Percentiles rank a stretch among this genome's conserved stretches.
Evolutionary conservation across 2,329 filamentous ascomycete genomes (phyloP).

Genomic region (Colletotrichum sp.): DNA sequence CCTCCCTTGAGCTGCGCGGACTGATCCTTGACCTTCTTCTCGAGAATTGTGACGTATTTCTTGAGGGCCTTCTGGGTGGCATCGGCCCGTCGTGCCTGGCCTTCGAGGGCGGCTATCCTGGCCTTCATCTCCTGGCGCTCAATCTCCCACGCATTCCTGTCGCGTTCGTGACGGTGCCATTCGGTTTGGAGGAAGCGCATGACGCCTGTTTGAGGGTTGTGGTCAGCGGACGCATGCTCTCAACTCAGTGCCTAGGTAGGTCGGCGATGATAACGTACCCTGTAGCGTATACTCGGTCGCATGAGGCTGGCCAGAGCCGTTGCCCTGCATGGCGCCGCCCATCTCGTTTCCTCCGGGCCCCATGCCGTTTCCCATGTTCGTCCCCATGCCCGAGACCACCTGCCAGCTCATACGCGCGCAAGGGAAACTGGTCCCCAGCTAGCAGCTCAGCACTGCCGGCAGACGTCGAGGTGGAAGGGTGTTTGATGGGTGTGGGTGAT

Average conservation of each 20-base stretch:
- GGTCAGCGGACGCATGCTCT: not conserved
- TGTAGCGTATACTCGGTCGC: slow-evolving; percentile 69
- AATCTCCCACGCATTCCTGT: slow-evolving; percentile 98
- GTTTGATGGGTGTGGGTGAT: not conserved
- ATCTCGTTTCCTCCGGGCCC: slow-evolving; percentile 47
- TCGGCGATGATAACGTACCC: slow-evolving; percentile 36
- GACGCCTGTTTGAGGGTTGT: slow-evolving; percentile 65
- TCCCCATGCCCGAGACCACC: slow-evolving; percentile 43
- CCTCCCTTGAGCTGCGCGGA: slow-evolving; percentile 70
- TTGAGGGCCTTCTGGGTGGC: slow-evolving; percentile 87
- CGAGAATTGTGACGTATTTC: slow-evolving; percentile 88
- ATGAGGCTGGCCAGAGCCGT: slow-evolving; percentile 56
- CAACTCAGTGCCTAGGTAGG: not conserved
- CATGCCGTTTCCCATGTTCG: slow-evolving; percentile 42
- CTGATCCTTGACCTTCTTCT: slow-evolving; percentile 86
- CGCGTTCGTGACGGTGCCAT: slow-evolving; percentile 98
- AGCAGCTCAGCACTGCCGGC: not conserved
- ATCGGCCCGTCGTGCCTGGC: slow-evolving; percentile 84
- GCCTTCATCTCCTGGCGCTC: slow-evolving; percentile 99
- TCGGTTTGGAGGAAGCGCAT: slow-evolving; percentile 99
- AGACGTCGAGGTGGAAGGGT: not conserved
- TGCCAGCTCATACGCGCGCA: slow-evolving; percentile 38
- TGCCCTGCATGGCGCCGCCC: slow-evolving; percentile 50
- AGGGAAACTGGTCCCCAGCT: slow-evolving; percentile 15
- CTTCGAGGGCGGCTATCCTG: slow-evolving; percentile 92